A percentile compares a stretch with the other conserved stretches of the same genome.
Evolutionary conservation across 2,329 filamentous ascomycete species (phyloP).

Genomic region (Diplodia seriata): DNA sequence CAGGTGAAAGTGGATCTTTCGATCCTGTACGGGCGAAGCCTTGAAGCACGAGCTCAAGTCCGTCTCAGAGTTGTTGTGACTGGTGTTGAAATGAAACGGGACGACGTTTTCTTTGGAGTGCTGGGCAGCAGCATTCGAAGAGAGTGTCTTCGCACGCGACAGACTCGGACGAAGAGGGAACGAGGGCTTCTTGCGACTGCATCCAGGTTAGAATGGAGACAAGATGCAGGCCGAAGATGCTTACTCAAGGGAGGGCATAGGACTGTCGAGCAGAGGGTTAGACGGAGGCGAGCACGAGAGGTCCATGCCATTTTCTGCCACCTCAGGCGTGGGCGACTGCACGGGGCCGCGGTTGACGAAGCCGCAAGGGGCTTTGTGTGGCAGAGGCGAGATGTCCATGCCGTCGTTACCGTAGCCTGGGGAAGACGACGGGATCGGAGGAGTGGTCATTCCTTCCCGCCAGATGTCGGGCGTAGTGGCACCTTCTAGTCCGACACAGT

Average conservation of each 20-base stretch:
- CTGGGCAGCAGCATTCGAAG: conserved; percentile 68
- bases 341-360: conserved; percentile 67
- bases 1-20: conserved; percentile 52
- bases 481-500: conserved; percentile 45
- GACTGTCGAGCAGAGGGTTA: conserved; percentile 43
- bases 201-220: conserved; percentile 8
- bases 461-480: conserved; percentile 54
- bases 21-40: conserved; percentile 77
- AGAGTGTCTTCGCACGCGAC: conserved; percentile 75
- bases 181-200: conserved; percentile 34
- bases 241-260: conserved; percentile 48
- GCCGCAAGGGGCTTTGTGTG: conserved; percentile 79
- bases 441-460: conserved; percentile 77
- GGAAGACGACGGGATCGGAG: conserved; percentile 83
- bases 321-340: conserved; percentile 73
- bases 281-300: conserved; percentile 45
- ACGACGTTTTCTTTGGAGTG: conserved; percentile 67
- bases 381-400: conserved; percentile 94
- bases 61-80: conserved; percentile 57
- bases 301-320: conserved; percentile 54
- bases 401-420: conserved; percentile 74
- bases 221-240: conserved; percentile 34
- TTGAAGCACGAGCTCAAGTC: conserved; percentile 78
- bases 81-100: conserved; percentile 76
- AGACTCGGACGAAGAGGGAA: conserved; percentile 76